Evolutionary conservation across 2,329 filamentous ascomycete species (phyloP), one percentile per base, ranked within the genome.

Genomic region (Fusarium napiforme): DNA sequence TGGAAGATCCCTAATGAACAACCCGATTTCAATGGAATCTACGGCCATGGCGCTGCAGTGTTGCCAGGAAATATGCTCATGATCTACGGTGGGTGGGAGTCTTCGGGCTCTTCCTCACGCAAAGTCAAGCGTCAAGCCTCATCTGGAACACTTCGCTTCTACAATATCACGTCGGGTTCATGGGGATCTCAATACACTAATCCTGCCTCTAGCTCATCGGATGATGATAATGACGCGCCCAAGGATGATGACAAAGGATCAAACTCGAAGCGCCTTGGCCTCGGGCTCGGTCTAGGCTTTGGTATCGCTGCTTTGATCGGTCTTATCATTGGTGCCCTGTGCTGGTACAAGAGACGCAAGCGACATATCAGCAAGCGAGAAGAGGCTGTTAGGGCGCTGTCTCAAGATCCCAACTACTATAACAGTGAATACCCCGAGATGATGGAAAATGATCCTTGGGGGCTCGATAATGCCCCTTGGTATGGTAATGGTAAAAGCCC

Each of bases 21-120:
- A 78, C 87, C 84, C 4, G 78, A 80, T 19, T 75, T 74, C 19
- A 84, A 78, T 2, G 89, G 87, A 0, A 81, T 92, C 0, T 92
- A 89, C 76, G 91, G 91, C 0, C 91, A 93, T 74, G 91, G 89
- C 2, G 89, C 91, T 3, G 87, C 85, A 3, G 82, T 92, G 61
- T 81, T 93, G 7, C 90, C 90, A 2, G 91, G 91, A 5, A 92
- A 92, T 72, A 85, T 92, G 5, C 90, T 93, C 88, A 89, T 92
- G 86, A 84, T 92, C 4, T 88, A 91, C 49, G 91, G 91, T 10
- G 91, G 91, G 3, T 89, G 89, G 77, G 84, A 85, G 28, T 89
- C 90, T 39, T 89, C 90, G 26, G 40, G 43, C 28, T 70, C 82
- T 14, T 66, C 82, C 8, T 64, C 76, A 72, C 77, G 83, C 3